A percentile compares a stretch with the other conserved stretches of the same genome.
Conservation (phyloP, 2,329 filamentous ascomycete species). For the Myriosclerotinia scirpicola region DNA sequence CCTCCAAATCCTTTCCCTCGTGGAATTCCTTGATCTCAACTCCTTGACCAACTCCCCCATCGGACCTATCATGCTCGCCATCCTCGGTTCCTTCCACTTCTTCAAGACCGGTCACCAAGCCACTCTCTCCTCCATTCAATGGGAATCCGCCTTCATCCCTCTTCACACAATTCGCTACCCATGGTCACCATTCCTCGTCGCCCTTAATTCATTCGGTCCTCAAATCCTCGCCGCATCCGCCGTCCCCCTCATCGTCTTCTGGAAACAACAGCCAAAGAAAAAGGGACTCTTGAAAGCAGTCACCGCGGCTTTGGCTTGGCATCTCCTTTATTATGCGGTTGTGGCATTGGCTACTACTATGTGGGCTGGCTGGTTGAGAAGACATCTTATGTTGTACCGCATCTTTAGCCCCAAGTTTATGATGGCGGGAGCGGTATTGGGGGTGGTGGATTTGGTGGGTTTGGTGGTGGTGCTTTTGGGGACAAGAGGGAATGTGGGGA, state of each 20-base stretch:
- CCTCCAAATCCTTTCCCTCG: conserved; percentile 84
- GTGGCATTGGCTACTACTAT: conserved; percentile 83
- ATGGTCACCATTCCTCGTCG: conserved; percentile 79
- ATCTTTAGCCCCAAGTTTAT: conserved; percentile 93
- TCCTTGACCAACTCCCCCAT: conserved; percentile 66
- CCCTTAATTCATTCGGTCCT: conserved; percentile 83
- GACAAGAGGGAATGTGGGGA: conserved; percentile 72
- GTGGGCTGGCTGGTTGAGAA: conserved; percentile 83
- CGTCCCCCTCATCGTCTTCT: conserved; percentile 79
- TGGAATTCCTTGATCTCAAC: conserved; percentile 63
- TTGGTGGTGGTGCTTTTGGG: conserved; percentile 72
- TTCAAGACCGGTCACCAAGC: conserved; percentile 99
- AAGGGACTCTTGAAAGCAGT: conserved; percentile 52
- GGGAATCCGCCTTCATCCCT: conserved; percentile 93
- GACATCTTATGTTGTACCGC: conserved; percentile 94
- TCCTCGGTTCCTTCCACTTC: conserved; percentile 92
- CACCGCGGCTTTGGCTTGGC: conserved; percentile 68
- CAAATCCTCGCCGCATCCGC: conserved; percentile 80
- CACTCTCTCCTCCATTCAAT: conserved; percentile 82
- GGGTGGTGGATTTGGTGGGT: conserved; percentile 75
- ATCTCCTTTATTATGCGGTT: conserved; percentile 79
- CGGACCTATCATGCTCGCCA: conserved; percentile 77
- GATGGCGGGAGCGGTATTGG: conserved; percentile 68
- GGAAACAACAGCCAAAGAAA: conserved; percentile 82
- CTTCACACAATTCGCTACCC: conserved; percentile 82